Percentiles rank a stretch among this genome's conserved stretches.
Evolutionary conservation across 2,329 filamentous ascomycete genomes (phyloP).

Genomic region (Cladosporium sp.): DNA sequence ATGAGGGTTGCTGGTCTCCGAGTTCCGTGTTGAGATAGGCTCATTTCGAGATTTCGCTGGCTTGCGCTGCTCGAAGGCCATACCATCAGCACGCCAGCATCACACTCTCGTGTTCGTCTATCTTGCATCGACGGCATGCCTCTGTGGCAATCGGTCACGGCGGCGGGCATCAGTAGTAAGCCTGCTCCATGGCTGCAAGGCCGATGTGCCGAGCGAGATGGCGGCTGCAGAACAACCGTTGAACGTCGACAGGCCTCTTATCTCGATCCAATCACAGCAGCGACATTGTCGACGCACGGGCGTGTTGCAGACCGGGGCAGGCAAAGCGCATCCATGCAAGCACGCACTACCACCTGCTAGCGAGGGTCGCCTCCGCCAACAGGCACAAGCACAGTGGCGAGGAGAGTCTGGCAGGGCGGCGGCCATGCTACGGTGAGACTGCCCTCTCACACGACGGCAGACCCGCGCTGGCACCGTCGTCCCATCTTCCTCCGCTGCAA

Average conservation of each 20-base stretch:
- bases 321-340: neutral
- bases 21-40: neutral
- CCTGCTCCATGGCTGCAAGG: neutral
- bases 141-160: neutral
- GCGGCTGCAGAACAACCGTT: slow-evolving; percentile 10
- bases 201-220: neutral
- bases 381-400: neutral
- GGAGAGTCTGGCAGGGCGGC: neutral
- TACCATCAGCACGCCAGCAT: neutral
- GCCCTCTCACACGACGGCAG: neutral
- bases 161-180: neutral
- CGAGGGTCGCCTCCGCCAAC: neutral
- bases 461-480: neutral
- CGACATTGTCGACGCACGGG: neutral
- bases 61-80: too few relatives aligned
- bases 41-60: too few relatives aligned
- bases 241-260: slow-evolving; percentile 4
- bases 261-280: neutral
- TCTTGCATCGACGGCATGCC: neutral
- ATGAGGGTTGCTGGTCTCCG: neutral
- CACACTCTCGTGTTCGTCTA: neutral
- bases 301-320: slow-evolving; percentile 5
- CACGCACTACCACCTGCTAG: neutral
- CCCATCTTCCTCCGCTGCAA: slow-evolving; percentile 2
- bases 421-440: slow-evolving; percentile 9